These are phyloP conservation scores for Dactylorhiza incarnata DNA, from an alignment of 106 monocot genomes.

Conservation along the genomic window DNA sequence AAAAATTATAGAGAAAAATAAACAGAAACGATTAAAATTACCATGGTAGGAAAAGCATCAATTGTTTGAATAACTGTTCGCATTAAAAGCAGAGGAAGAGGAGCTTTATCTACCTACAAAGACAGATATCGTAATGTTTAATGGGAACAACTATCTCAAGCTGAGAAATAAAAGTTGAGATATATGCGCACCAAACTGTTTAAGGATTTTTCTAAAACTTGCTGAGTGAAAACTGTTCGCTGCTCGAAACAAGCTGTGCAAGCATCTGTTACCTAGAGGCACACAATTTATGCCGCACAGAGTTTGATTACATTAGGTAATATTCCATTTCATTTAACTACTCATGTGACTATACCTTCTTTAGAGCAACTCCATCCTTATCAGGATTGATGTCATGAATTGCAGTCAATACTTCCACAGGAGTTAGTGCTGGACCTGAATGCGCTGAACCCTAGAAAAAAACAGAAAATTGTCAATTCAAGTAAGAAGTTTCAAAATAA, in stretches of 20 bases:
- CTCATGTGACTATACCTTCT: constrained; percentile 40
- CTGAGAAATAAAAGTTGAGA: constrained; percentile 4
- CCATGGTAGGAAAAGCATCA: constrained; percentile 87
- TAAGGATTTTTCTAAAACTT: constrained; percentile 77
- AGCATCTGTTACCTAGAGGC: constrained; percentile 78
- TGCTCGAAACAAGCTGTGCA: constrained; percentile 99
- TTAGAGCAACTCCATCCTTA: constrained; percentile 75
- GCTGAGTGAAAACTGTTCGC: constrained; percentile 93
- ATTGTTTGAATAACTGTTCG: constrained; percentile 96
- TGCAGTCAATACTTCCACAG: constrained; percentile 84
- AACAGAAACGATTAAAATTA: constrained; percentile 16
- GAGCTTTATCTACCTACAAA: constrained; percentile 66
- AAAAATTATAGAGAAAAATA: neutral
- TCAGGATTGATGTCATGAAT: constrained; percentile 90
- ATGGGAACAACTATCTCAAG: neutral
- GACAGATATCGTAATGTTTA: neutral
- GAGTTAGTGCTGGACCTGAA: constrained; percentile 92
- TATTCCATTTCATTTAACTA: constrained; percentile 1
- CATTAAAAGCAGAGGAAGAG: constrained; percentile 91
- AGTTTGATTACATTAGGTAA: neutral
- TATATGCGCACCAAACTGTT: constrained; percentile 60
- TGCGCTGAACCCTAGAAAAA: constrained; percentile 82
- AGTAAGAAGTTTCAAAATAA: neutral
- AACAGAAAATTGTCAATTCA: constrained; percentile 2
- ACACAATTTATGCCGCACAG: neutral